Base-by-base conservation (phyloP, 805 yeast species). In the Nakazawaea holstii region DNA sequence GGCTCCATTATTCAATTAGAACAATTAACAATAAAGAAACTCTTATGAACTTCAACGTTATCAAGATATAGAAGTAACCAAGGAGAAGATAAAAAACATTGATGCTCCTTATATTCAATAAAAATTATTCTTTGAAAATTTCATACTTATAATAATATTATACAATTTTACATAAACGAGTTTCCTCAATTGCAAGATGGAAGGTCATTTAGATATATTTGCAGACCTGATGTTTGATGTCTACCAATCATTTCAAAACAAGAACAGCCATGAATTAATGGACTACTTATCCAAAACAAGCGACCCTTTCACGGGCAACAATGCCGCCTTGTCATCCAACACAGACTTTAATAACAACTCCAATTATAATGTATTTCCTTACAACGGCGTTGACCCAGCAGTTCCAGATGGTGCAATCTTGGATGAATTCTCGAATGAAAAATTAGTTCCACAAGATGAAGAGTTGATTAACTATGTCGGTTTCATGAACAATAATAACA, bases 221-320 rank as follows among this genome's bases (percentile, higher is more conserved):
- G 26, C 31, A 7, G 42, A 44, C 11, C 41, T 31, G 42, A 38
- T 44, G 47, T 30, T 44, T 30, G 47, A 44, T 37, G 47, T 44
- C 6, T 44, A 44, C n/a, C 47, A 44, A 43, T 10, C 28, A 10
- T 32, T 31, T 32, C 44, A 41, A 33, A 20, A 24, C 30, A 41
- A 41, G 26, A 11, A 14, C 14, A 9, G 15, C 6, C 20, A 15
- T 39, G 27, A 28, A 28, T 14, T 36, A 24, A 36, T 36, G 39
- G 39, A 36, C 7, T 36, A 36, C 20, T 36, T 36, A 24, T 17
- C 39, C 4, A 36, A 24, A 10, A 15, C 39, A 9, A 20, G 9
- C 14, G 29, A 36, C 8, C 14, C 14, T 8, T 27, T 11, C 3
- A 8, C 11, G 14, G 39, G 10, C 29, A 17, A 20, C 14, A 35